Evolutionary conservation across 805 yeast species (phyloP), one percentile per base, ranked within the genome.

Genomic region (Barnettozyma pratensis): DNA sequence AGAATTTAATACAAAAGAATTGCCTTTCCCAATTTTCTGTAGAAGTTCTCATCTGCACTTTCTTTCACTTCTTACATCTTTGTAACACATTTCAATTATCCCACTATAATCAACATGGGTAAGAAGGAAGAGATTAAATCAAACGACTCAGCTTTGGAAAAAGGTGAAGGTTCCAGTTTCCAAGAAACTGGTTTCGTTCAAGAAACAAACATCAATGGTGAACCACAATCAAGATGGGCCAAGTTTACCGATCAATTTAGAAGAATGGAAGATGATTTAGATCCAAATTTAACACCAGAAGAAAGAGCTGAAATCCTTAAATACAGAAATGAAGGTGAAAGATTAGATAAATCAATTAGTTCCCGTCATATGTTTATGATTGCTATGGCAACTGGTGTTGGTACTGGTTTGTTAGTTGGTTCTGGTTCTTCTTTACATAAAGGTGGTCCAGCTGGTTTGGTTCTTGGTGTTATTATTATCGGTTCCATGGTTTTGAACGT

Each of bases 321-420:
- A 19, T 45, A 48, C 29, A 51, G 54, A 41, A 54, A 50, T 39
- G 61, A 60, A 49, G 65, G 65, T 60, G 62, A 64, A 65, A 72
- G 64, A 43, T 52, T 68, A 49, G 64, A 66, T 42, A 68, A 69
- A 49, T 60, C 67, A 14, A 64, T 71, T 42, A 59, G 62, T 38
- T 59, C 71, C 6, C 72, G 89, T 60, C 91, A 85, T 64, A 70
- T 85, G 59, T 79, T 82, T 51, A 78, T 86, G 83, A 83, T 87
- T 57, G 88, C 94, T 38, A 73, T 87, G 51, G 91, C 91, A 48
- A 90, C 92, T 40, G 82, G 90, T 51, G 83, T 87, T 51, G 96
- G 96, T 60, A 83, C 94, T 6, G 88, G 87, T 58, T 68, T 82
- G 45, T 67, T 76, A 53, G 80, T 80, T 44, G 85, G 84, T 56